These are phyloP conservation scores for Solanum chaucha DNA, from an alignment of 257 asterid species.

Conservation along the genomic window DNA sequence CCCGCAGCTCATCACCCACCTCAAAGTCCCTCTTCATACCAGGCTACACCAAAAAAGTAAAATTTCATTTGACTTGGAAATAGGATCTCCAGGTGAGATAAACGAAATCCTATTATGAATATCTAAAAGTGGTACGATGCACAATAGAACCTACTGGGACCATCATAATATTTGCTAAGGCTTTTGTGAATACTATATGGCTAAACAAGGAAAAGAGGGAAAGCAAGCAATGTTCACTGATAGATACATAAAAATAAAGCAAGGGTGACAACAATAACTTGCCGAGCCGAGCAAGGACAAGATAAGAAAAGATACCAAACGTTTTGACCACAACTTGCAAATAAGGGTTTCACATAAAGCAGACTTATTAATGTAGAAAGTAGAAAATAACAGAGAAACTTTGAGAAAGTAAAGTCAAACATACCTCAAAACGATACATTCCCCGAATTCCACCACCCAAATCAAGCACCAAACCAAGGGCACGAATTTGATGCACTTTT, in stretches of 20 bases:
- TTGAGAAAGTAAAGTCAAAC: neutral
- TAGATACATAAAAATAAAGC: neutral
- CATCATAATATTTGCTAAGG: neutral
- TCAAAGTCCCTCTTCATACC: constrained; percentile 36
- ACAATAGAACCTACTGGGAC: neutral
- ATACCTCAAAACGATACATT: constrained; percentile 88
- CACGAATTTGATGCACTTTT: constrained; percentile 76
- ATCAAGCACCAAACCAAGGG: constrained; percentile 83
- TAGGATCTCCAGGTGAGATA: neutral
- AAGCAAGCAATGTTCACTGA: neutral
- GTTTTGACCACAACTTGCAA: neutral
- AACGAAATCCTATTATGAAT: neutral
- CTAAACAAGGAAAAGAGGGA: neutral
- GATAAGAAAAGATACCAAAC: neutral
- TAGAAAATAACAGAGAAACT: neutral
- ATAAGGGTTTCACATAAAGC: neutral
- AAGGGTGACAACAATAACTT: neutral
- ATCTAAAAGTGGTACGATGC: neutral
- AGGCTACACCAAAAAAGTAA: constrained; percentile 25
- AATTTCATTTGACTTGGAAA: neutral
- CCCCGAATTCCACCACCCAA: constrained; percentile 76
- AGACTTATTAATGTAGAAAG: neutral
- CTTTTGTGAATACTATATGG: neutral
- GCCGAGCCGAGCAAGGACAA: neutral
- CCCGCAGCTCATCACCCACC: constrained; percentile 62